These are phyloP conservation scores for Didymella exigua DNA, from an alignment of 2,329 filamentous ascomycete species.

Conservation along the genomic window DNA sequence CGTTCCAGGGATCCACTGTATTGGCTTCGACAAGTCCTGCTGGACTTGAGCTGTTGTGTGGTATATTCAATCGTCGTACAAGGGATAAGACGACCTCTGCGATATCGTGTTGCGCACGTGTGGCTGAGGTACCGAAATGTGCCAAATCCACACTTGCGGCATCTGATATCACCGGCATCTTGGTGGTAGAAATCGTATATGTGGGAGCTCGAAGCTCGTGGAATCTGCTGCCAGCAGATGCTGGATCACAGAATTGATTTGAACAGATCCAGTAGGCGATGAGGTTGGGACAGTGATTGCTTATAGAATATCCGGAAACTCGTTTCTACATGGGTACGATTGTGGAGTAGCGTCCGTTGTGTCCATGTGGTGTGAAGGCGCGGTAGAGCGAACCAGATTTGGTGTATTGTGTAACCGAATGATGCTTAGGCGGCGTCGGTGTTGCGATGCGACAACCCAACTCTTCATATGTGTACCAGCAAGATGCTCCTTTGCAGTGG, in stretches of 20 bases:
- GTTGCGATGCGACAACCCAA: conserved; percentile 31
- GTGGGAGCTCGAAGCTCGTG: conserved; percentile 21
- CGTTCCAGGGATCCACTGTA: conserved; percentile 74
- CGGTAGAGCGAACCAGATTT: conserved; percentile 31
- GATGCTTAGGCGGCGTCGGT: conserved; percentile 29
- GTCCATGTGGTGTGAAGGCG: conserved; percentile 43
- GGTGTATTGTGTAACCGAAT: conserved; percentile 29
- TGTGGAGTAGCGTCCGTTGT: conserved; percentile 28
- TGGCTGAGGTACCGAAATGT: conserved; percentile 36
- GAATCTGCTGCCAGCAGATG: conserved; percentile 46
- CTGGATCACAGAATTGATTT: conserved; percentile 27
- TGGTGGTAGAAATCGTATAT: conserved; percentile 21
- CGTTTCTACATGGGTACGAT: conserved; percentile 44
- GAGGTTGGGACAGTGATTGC: conserved; percentile 22
- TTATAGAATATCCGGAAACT: conserved; percentile 28
- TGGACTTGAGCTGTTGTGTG: conserved; percentile 62
- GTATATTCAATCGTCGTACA: conserved; percentile 59
- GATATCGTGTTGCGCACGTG: conserved; percentile 38
- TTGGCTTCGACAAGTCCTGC: conserved; percentile 61
- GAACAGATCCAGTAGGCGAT: conserved; percentile 6
- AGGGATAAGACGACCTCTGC: conserved; percentile 37
- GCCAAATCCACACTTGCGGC: conserved; percentile 36
- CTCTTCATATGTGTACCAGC: conserved; percentile 24
- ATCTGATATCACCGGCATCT: conserved; percentile 45
- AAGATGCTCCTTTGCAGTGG: conserved; percentile 7